These are phyloP conservation scores for Rhododendron williamsianum DNA, from an alignment of 148 eudicot species.

Conservation along the genomic window DNA sequence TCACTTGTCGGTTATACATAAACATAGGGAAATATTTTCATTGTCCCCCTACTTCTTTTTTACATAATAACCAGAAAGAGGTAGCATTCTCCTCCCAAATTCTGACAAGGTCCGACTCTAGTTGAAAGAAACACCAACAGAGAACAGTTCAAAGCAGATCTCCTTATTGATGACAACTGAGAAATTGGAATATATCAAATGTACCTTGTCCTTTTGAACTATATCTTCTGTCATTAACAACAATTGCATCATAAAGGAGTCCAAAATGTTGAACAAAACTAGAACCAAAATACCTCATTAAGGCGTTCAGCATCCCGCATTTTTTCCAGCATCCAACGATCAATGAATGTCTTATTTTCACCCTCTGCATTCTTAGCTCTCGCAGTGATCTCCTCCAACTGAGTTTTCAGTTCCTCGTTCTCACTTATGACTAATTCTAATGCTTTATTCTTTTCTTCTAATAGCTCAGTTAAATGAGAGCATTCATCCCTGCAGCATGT, in stretches of 20 bases:
- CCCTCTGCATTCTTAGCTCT: conserved; percentile 65
- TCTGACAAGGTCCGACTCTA: neutral
- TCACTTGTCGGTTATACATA: neutral
- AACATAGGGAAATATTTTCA: neutral
- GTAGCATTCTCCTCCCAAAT: neutral
- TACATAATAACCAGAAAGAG: neutral
- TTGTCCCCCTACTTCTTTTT: neutral
- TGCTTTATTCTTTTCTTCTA: conserved; percentile 75
- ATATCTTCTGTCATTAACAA: neutral
- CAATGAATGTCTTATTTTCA: conserved; percentile 77
- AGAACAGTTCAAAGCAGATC: neutral
- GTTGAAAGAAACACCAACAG: neutral
- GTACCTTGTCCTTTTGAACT: neutral
- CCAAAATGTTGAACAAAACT: neutral
- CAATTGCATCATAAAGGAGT: neutral
- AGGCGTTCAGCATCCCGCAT: conserved; percentile 96
- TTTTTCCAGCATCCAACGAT: conserved; percentile 89
- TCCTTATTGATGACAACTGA: neutral
- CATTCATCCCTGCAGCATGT: conserved; percentile 66
- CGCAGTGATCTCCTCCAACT: conserved; percentile 52
- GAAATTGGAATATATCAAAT: neutral
- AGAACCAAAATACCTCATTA: conserved; percentile 59
- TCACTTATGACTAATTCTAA: conserved; percentile 65
- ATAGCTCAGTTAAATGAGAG: conserved; percentile 35
- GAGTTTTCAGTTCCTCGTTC: conserved; percentile 56